These are phyloP conservation scores for Limonium bicolor DNA, from an alignment of 148 eudicot genomes.

Conservation along the genomic window DNA sequence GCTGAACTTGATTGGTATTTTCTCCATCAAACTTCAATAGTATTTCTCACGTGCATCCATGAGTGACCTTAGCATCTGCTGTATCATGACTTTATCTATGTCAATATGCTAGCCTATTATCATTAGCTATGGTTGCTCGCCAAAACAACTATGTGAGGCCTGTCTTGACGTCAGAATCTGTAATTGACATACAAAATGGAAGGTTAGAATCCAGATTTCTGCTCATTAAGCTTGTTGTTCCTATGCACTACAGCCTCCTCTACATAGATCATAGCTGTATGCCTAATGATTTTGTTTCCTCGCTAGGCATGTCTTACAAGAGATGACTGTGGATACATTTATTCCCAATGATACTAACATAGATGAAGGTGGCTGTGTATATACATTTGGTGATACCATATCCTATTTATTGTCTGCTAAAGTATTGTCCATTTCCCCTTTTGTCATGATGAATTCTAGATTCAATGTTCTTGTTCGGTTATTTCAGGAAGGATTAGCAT, in stretches of 20 bases:
- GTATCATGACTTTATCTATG: too few relatives aligned
- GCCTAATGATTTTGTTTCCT: constrained; percentile 8
- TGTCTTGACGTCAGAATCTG: constrained; percentile 46
- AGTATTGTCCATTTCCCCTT: too few relatives aligned
- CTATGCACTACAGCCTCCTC: too few relatives aligned
- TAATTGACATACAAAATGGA: constrained; percentile 85
- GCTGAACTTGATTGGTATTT: constrained; percentile 93
- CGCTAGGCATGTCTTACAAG: constrained; percentile 92
- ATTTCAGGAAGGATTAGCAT: constrained; percentile 77
- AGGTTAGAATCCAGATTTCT: constrained; percentile 61
- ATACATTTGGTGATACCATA: too few relatives aligned
- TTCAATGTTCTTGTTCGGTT: constrained; percentile 5
- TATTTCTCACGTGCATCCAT: too few relatives aligned
- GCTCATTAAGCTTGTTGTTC: constrained; percentile 1
- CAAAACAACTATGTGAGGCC: constrained; percentile 94
- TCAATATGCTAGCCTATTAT: constrained; percentile 35
- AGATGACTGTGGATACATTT: constrained; percentile 93
- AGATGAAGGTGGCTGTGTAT: constrained; percentile 42
- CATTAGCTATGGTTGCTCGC: constrained; percentile 82
- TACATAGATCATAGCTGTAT: too few relatives aligned
- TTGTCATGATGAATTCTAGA: too few relatives aligned
- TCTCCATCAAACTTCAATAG: too few relatives aligned
- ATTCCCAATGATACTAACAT: constrained; percentile 90
- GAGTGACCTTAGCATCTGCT: too few relatives aligned
- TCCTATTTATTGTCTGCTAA: too few relatives aligned